Evolutionary conservation across 2,329 filamentous ascomycete species (phyloP).

Genomic region (Hypoxylon sp.): DNA sequence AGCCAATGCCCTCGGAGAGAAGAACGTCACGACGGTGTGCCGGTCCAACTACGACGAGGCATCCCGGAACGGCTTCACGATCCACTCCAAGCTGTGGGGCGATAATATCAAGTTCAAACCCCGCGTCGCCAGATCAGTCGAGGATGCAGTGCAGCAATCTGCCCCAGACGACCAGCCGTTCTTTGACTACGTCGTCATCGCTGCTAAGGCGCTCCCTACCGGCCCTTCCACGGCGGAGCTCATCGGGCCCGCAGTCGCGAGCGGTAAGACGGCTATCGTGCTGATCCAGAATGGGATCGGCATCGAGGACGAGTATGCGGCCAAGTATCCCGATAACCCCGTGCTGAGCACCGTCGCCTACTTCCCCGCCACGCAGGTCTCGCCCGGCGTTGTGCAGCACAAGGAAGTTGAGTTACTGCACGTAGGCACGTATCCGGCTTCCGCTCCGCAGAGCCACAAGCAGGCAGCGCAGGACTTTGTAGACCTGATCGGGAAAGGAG

Average conservation of each 20-base stretch:
- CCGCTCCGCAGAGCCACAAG: slow-evolving; percentile 48
- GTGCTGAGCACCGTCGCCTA: slow-evolving; percentile 68
- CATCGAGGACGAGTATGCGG: slow-evolving; percentile 66
- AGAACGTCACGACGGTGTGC: slow-evolving; percentile 52
- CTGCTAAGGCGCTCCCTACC: slow-evolving; percentile 49
- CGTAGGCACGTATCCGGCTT: slow-evolving; percentile 64
- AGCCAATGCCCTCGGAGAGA: slow-evolving; percentile 45
- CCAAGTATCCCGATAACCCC: slow-evolving; percentile 63
- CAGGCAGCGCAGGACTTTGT: slow-evolving; percentile 56
- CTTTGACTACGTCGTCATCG: slow-evolving; percentile 53
- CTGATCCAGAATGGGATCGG: slow-evolving; percentile 71
- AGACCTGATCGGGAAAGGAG: slow-evolving; percentile 59
- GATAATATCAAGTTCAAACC: slow-evolving; percentile 49
- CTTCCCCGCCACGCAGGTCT: slow-evolving; percentile 65
- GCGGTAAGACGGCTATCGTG: slow-evolving; percentile 62
- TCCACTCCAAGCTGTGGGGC: slow-evolving; percentile 54
- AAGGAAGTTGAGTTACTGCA: slow-evolving; percentile 63
- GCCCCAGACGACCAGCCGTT: not conserved
- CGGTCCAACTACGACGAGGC: slow-evolving; percentile 54
- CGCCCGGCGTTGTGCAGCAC: slow-evolving; percentile 63
- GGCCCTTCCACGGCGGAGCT: slow-evolving; percentile 49
- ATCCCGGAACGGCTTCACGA: slow-evolving; percentile 49
- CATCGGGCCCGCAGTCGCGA: slow-evolving; percentile 50
- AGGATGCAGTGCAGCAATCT: slow-evolving; percentile 50
- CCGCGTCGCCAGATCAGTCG: slow-evolving; percentile 47